Percentiles rank a stretch among this genome's conserved stretches.
These are phyloP conservation scores for Komagataea norvegica DNA, from an alignment of 1,139 yeast genomes.

Conservation along the genomic window DNA sequence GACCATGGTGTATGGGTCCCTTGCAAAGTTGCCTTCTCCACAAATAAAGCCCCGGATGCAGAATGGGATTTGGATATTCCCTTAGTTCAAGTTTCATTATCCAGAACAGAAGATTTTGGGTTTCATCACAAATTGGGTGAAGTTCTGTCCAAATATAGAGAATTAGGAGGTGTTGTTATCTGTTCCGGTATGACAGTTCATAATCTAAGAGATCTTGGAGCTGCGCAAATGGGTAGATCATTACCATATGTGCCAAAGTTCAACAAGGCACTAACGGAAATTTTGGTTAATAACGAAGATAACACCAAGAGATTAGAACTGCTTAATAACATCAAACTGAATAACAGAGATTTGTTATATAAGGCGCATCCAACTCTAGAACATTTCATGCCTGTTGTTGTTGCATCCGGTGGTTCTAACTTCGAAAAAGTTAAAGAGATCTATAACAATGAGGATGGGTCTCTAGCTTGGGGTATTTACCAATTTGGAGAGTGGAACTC, in stretches of 20 bases:
- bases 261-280: conserved; percentile 38
- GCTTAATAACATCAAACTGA: conserved; percentile 32
- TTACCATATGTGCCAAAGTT: conserved; percentile 50
- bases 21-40: conserved; percentile 62
- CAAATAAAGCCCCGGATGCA: conserved; percentile 29
- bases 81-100: conserved; percentile 59
- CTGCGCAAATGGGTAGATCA: conserved; percentile 22
- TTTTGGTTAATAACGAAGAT: conserved; percentile 30
- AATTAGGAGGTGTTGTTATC: conserved; percentile 46
- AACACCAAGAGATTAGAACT: conserved; percentile 28
- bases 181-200: conserved; percentile 81
- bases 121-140: conserved; percentile 54
- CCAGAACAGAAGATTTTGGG: conserved; percentile 38
- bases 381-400: conserved; percentile 66
- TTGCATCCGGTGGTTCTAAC: conserved; percentile 57
- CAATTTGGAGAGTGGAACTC: conserved; percentile 32
- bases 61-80: conserved; percentile 46
- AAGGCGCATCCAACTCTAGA: conserved; percentile 72
- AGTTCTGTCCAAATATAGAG: conserved; percentile 47
- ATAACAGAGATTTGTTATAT: conserved; percentile 35
- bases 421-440: conserved; percentile 39
- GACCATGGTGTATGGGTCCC: conserved; percentile 89
- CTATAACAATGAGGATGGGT: conserved; percentile 39
- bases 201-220: conserved; percentile 53
- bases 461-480: conserved; percentile 69